Conservation (phyloP, 345 rosid species). For the Atalantia buxifolia region DNA sequence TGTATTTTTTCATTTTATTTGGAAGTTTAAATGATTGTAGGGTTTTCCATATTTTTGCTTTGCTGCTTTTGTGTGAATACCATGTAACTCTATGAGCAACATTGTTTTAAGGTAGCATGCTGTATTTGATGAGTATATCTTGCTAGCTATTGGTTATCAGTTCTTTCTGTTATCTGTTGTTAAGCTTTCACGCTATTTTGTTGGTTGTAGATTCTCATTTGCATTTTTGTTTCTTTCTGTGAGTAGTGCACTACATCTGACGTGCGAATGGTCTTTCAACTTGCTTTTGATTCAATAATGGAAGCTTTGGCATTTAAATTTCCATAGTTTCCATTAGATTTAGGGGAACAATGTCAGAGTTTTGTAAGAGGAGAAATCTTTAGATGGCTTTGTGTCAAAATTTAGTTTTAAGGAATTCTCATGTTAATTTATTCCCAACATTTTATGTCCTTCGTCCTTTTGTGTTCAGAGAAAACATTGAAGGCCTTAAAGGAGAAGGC, state of each 20-base stretch:
- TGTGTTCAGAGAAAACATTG: conserved; percentile 53
- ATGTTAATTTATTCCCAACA: not conserved
- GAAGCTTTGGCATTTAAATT: not conserved
- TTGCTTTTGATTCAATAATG: not conserved
- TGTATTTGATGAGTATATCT: not conserved
- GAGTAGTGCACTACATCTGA: not conserved
- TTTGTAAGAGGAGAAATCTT: not conserved
- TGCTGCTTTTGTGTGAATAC: not conserved
- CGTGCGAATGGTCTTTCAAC: not conserved
- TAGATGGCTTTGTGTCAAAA: not conserved
- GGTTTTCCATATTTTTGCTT: not conserved
- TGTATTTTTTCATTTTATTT: no score
- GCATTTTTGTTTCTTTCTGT: not conserved
- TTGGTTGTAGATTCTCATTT: not conserved
- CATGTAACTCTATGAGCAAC: not conserved
- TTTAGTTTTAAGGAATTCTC: not conserved
- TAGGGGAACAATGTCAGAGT: not conserved
- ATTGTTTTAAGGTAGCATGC: not conserved
- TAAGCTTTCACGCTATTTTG: not conserved
- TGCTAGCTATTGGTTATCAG: not conserved
- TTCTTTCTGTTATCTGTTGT: not conserved
- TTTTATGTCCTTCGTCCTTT: not conserved
- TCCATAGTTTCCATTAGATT: not conserved
- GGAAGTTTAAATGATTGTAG: not conserved
- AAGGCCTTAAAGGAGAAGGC: conserved; percentile 66